phyloP scores from a whole-genome alignment of 2,329 filamentous ascomycete genomes.

The Ophiostoma sp. region DNA sequence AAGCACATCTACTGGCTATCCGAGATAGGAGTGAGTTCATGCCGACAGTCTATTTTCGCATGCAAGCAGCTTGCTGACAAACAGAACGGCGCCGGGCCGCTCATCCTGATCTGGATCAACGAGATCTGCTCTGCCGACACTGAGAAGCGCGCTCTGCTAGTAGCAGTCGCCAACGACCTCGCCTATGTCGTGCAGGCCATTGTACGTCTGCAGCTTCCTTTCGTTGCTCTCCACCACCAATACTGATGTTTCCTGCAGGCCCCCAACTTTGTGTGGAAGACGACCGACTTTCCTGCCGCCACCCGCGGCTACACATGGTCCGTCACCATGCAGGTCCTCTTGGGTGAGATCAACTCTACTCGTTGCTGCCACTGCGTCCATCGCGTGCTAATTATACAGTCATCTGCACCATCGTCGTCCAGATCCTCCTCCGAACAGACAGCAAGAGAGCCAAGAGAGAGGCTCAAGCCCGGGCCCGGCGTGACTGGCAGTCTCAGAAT shows the following conservation, averaged over 20 bases:
- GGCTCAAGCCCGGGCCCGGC: background rate
- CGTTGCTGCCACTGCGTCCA: background rate
- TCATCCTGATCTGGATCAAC: conserved; percentile 36
- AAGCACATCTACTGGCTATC: conserved; percentile 38
- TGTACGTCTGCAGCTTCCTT: conserved; percentile 18
- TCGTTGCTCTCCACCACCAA: no score
- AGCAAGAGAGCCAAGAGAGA: background rate
- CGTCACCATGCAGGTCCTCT: conserved; percentile 34
- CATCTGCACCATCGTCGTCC: conserved; percentile 31
- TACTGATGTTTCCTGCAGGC: conserved; percentile 13
- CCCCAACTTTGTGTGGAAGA: conserved; percentile 42
- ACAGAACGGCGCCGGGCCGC: conserved; percentile 35
- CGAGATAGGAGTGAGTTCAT: conserved; percentile 31
- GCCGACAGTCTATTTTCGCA: background rate
- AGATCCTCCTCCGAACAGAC: conserved; percentile 33
- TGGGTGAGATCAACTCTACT: conserved; percentile 20
- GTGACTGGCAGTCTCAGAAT: background rate
- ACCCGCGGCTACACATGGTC: conserved; percentile 37
- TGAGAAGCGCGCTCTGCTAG: conserved; percentile 31
- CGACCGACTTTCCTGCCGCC: conserved; percentile 37
- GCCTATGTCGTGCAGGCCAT: conserved; percentile 32
- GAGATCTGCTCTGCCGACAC: conserved; percentile 30
- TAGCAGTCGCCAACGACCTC: conserved; percentile 30
- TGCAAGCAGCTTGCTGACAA: background rate
- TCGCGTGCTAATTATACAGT: conserved; percentile 23